Evolutionary conservation across 2,329 filamentous ascomycete genomes (phyloP), one percentile per base, ranked within the genome.

Genomic region (Colletotrichum siamense): DNA sequence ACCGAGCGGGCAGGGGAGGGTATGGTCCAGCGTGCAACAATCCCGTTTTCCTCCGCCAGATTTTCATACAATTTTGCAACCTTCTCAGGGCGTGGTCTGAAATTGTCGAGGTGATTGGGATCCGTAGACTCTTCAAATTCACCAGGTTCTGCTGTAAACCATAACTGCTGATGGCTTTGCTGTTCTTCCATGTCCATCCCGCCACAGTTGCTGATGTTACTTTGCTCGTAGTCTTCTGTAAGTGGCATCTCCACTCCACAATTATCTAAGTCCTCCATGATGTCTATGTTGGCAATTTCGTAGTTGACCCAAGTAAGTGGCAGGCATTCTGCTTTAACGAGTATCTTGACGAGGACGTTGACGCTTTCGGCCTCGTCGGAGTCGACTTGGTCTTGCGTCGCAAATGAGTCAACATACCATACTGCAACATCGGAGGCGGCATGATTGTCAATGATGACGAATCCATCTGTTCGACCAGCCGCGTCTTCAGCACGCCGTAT

Each of bases 51-150:
- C 30, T 36, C 6, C 5, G 65, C 65, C 9, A 68, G 13, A 6
- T n/a, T 18, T 9, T 36, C 28, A 22, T 24, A 15, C 13, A 49
- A 13, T 65, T 65, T 61, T 57, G 52, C 44, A 34, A 57, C 65
- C 49, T 26, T 68, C 2, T 68, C 49, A 6, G 65, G 49, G 3
- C 49, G 44, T 28, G 65, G 65, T 8, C 18, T 16, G 34, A 68
- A 68, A 9, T 34, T 68, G 5, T 26, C 22, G 16, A 36, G n/a
- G 30, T 15, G 18, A 24, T n/a, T 13, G 16, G 65, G 44, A n/a
- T 80, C 78, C 8, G 77, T 75, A 15, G 73, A 79, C 22, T 78
- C 77, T 59, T 81, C 79, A 49, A 75, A 80, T 36, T 81, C 79
- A 3, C 77, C 77, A 2, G 78, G 79, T 55, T 76, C 78, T 5